A percentile compares a stretch with the other conserved stretches of the same genome.
Evolutionary conservation across 2,329 filamentous ascomycete species (phyloP).

Genomic region (Diaporthe vaccinii): DNA sequence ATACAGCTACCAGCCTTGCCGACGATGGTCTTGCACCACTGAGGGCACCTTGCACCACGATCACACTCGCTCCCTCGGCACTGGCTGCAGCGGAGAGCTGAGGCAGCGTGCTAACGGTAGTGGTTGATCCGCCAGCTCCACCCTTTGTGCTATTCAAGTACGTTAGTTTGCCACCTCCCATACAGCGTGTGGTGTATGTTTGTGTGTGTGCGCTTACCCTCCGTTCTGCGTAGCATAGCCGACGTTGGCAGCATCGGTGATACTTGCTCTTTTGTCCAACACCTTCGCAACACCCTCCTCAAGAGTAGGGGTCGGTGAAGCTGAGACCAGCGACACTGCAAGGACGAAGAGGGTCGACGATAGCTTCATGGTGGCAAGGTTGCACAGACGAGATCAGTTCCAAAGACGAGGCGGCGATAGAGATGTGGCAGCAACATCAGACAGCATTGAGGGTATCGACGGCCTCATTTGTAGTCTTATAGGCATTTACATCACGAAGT

Average conservation of each 20-base stretch:
- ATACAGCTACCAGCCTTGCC: constrained; percentile 48
- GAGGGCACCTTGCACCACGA: constrained; percentile 56
- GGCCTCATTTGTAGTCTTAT: neutral
- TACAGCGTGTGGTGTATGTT: neutral
- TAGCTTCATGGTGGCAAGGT: neutral
- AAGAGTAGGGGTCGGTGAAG: constrained; percentile 40
- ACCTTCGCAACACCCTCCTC: constrained; percentile 32
- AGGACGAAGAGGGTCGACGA: neutral
- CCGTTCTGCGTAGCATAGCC: constrained; percentile 64
- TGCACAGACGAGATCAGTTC: neutral
- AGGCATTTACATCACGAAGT: neutral
- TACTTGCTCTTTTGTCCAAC: constrained; percentile 42
- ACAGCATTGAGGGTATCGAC: neutral
- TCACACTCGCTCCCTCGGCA: constrained; percentile 44
- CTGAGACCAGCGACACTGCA: constrained; percentile 20
- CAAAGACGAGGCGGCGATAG: too few species aligned
- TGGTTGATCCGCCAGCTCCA: constrained; percentile 61
- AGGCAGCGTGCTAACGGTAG: constrained; percentile 60
- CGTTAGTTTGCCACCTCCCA: neutral
- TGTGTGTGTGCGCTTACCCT: constrained; percentile 45
- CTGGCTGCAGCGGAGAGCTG: constrained; percentile 60
- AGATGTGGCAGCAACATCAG: neutral
- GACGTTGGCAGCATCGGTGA: constrained; percentile 46
- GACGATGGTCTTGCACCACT: constrained; percentile 56
- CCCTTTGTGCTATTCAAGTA: constrained; percentile 54